Evolutionary conservation across 208 protist species (phyloP).

Genomic region (Acanthamoeba polyphaga): DNA sequence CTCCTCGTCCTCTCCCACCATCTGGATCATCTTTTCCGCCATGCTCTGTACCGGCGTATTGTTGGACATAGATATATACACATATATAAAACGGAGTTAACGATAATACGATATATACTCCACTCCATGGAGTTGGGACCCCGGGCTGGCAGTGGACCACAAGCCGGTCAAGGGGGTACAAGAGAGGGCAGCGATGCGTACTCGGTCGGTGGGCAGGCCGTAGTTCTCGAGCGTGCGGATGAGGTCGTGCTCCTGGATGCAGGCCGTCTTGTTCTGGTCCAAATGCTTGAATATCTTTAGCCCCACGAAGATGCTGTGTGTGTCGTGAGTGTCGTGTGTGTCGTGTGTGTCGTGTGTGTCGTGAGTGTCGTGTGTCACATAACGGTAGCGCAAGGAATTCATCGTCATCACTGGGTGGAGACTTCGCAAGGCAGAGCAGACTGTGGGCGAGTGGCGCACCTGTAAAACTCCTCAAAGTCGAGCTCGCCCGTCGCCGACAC

Average conservation of each 20-base stretch:
- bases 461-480: constrained; percentile 66
- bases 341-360: neutral
- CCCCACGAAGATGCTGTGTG: neutral
- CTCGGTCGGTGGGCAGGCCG: neutral
- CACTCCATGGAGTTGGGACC: no score
- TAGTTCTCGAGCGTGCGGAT: neutral
- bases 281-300: constrained; percentile 11
- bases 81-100: neutral
- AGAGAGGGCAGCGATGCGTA: neutral
- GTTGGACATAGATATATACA: neutral
- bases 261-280: neutral
- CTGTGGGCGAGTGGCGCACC: neutral
- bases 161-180: neutral
- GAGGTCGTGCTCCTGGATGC: constrained; percentile 13
- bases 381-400: no score
- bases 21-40: neutral
- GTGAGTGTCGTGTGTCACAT: neutral
- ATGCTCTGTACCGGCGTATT: neutral
- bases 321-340: neutral
- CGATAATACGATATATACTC: neutral
- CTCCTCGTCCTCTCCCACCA: neutral
- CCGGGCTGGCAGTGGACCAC: neutral
- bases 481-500: neutral
- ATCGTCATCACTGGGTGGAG: neutral
- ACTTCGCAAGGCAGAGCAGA: neutral